Evolutionary conservation across 1,284 basidiomycete genomes (phyloP).

Genomic region (Apiotrichum domesticum): DNA sequence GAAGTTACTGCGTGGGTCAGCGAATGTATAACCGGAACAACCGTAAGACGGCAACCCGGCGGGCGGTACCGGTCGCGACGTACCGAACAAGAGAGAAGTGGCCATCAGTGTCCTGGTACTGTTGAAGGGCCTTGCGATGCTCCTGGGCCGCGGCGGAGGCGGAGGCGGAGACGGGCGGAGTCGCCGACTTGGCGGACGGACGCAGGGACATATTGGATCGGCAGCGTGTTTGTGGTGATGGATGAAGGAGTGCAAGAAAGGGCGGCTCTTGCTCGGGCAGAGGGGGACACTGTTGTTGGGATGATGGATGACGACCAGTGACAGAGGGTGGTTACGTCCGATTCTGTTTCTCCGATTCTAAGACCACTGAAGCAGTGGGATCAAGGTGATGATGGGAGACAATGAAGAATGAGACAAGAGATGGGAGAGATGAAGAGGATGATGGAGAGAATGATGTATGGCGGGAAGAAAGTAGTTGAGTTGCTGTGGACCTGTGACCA

Average conservation of each 20-base stretch:
- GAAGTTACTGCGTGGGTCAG: constrained; percentile 68
- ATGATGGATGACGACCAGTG: too few relatives aligned
- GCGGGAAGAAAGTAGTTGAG: too few relatives aligned
- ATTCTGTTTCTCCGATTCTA: too few relatives aligned
- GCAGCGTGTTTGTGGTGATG: neutral
- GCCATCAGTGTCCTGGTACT: constrained; percentile 80
- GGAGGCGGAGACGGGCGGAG: neutral
- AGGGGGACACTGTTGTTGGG: too few relatives aligned
- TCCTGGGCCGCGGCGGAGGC: constrained; percentile 20
- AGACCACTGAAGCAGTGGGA: too few relatives aligned
- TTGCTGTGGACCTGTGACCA: too few relatives aligned
- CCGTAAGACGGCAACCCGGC: too few relatives aligned
- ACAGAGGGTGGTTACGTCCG: too few relatives aligned
- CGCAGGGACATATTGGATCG: constrained; percentile 12
- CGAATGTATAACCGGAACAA: neutral
- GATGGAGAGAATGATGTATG: too few relatives aligned
- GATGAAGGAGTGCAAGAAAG: neutral
- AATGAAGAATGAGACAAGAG: too few relatives aligned
- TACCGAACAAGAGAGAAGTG: constrained; percentile 94
- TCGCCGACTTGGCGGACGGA: neutral
- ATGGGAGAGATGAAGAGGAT: too few relatives aligned
- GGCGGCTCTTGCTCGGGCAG: neutral
- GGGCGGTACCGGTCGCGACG: constrained; percentile 18
- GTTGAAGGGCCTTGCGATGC: constrained; percentile 59
- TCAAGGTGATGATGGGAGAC: too few relatives aligned